phyloP scores from a whole-genome alignment of 2,329 filamentous ascomycete species.

The Grosmannia penicillata region DNA sequence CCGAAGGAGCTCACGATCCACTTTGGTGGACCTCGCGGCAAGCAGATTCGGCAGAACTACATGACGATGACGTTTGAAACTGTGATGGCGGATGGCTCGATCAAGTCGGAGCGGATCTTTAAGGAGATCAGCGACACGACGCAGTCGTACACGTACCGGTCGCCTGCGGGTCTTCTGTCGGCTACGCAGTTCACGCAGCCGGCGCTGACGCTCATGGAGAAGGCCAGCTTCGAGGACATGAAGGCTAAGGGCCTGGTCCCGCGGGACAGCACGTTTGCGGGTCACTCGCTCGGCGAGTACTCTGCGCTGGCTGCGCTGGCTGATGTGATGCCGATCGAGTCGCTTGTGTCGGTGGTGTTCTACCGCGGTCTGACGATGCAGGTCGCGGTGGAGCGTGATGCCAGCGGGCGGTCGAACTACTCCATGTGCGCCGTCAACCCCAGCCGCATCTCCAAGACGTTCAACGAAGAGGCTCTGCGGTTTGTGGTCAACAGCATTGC shows the following conservation, averaged over 20 bases:
- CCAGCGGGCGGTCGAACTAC: slow-evolving; percentile 87
- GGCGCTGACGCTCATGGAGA: slow-evolving; percentile 96
- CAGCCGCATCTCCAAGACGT: slow-evolving; percentile 93
- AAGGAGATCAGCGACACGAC: slow-evolving; percentile 92
- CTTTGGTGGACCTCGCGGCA: slow-evolving; percentile 92
- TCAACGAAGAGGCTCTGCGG: slow-evolving; percentile 93
- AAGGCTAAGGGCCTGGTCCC: slow-evolving; percentile 91
- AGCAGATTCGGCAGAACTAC: slow-evolving; percentile 96
- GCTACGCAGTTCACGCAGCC: slow-evolving; percentile 98
- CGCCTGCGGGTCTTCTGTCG: slow-evolving; percentile 83
- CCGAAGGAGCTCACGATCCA: slow-evolving; percentile 97
- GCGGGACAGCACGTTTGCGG: slow-evolving; percentile 90
- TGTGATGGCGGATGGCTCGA: slow-evolving; percentile 77
- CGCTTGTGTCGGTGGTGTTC: slow-evolving; percentile 94
- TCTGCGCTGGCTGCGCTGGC: slow-evolving; percentile 90
- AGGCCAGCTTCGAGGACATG: slow-evolving; percentile 99
- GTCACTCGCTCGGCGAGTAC: slow-evolving; percentile 96
- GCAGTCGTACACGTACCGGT: slow-evolving; percentile 92
- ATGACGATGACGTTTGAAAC: slow-evolving; percentile 99
- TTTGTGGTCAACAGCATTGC: slow-evolving; percentile 94
- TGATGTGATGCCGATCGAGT: slow-evolving; percentile 99
- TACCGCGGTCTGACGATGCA: slow-evolving; percentile 99
- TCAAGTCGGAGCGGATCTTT: slow-evolving; percentile 99
- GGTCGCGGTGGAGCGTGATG: slow-evolving; percentile 94
- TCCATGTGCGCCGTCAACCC: slow-evolving; percentile 99